A percentile compares a stretch with the other conserved stretches of the same genome.
These are phyloP conservation scores for Calonectria henricotiae DNA, from an alignment of 2,329 filamentous ascomycete species.

Conservation along the genomic window DNA sequence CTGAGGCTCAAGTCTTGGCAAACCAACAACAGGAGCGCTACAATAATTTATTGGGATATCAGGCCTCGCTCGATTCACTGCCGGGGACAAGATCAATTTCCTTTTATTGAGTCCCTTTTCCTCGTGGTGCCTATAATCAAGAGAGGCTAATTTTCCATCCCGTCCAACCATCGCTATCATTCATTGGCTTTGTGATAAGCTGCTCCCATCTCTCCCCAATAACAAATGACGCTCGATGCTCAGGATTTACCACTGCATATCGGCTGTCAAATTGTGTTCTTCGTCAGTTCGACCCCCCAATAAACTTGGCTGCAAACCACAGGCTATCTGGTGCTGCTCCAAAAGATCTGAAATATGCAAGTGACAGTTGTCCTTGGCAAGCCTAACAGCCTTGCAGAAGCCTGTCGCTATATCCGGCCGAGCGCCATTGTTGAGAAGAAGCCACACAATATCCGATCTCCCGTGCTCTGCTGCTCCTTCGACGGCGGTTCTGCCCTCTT, in stretches of 20 bases:
- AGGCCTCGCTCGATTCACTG: too few relatives aligned
- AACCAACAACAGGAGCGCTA: too few relatives aligned
- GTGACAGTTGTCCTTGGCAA: not conserved
- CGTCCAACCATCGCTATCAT: too few relatives aligned
- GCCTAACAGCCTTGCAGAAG: not conserved
- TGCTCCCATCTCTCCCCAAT: too few relatives aligned
- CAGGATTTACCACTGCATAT: not conserved
- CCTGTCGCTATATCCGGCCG: not conserved
- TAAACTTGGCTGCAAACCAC: not conserved
- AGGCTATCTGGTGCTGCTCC: not conserved
- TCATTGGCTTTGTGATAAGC: too few relatives aligned
- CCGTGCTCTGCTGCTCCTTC: slow-evolving; percentile 1
- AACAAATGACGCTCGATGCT: too few relatives aligned
- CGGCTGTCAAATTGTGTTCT: not conserved
- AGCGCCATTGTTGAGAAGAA: not conserved
- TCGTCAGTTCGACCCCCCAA: not conserved
- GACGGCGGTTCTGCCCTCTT: not conserved
- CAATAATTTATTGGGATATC: too few relatives aligned
- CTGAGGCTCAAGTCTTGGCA: too few relatives aligned
- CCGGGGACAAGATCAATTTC: too few relatives aligned
- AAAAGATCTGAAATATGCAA: not conserved
- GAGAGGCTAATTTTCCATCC: too few relatives aligned
- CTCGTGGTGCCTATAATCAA: too few relatives aligned
- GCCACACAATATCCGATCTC: not conserved
- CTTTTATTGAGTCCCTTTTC: too few relatives aligned